A percentile compares a stretch with the other conserved stretches of the same genome.
Conservation (phyloP, 2,329 filamentous ascomycete species). For the Alternaria burnsii region DNA sequence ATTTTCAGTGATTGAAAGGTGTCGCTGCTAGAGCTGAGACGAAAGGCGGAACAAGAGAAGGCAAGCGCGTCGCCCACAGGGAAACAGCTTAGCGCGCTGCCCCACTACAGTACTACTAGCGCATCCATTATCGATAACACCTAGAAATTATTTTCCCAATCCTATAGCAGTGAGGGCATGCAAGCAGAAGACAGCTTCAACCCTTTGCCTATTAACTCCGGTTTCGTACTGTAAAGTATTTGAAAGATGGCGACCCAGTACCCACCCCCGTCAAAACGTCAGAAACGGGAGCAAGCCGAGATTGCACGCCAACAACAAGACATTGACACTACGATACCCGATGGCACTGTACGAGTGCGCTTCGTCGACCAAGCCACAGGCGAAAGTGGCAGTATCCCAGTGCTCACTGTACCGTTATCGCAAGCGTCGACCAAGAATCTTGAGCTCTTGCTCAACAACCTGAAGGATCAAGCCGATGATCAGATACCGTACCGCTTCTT, state of each 20-base stretch:
- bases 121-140: slow-evolving; percentile 34
- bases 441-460: slow-evolving; percentile 83
- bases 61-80: slow-evolving; percentile 18
- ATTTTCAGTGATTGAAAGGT: slow-evolving; percentile 1
- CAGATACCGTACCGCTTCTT: slow-evolving; percentile 73
- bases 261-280: slow-evolving; percentile 88
- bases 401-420: slow-evolving; percentile 75
- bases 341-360: slow-evolving; percentile 82
- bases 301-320: slow-evolving; percentile 78
- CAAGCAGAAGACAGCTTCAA: background rate
- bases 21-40: background rate
- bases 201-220: background rate
- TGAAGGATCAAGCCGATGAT: slow-evolving; percentile 73
- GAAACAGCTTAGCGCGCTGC: slow-evolving; percentile 24
- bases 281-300: slow-evolving; percentile 78
- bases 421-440: slow-evolving; percentile 91
- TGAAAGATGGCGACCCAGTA: slow-evolving; percentile 76
- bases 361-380: slow-evolving; percentile 84
- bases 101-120: slow-evolving; percentile 28
- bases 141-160: slow-evolving; percentile 29
- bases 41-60: background rate
- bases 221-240: background rate
- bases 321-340: slow-evolving; percentile 69
- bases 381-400: slow-evolving; percentile 73
- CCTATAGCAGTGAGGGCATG: slow-evolving; percentile 4